Evolutionary conservation across 257 asterid species (phyloP), one percentile per base, ranked within the genome.

Genomic region (Jacaranda mimosifolia): DNA sequence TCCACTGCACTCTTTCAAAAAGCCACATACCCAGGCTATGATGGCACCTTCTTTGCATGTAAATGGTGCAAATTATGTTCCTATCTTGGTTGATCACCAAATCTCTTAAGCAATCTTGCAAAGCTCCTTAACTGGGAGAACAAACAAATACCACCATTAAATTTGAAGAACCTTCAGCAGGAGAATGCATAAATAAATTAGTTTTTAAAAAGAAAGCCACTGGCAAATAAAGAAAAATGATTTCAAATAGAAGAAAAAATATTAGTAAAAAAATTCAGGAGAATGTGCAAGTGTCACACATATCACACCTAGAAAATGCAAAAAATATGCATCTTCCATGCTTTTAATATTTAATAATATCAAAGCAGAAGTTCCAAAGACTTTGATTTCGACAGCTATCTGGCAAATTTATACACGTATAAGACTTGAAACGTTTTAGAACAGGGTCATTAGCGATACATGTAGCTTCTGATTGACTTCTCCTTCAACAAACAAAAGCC

Each of bases 91-190:
- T 59, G 64, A 56, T 78, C 80, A 66, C 65, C 71, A 59, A 57
- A 42, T 66, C 74, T 72, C 81, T 76, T 55, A n/a, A 55, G 62
- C 62, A 55, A 55, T 77, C 79, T 60, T 51, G 73, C 19, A 38
- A 80, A 53, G 77, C 79, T 80, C 75, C 72, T 62, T 70, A 68
- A 38, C 77, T 65, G 79, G 67, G 70, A 60, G 60, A 78, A 77
- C 45, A 64, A 11, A 39, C 55, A 46, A 64, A 74, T 51, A 53
- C 32, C 6, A 56, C 70, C 53, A 49, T 18, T 51, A 69, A 42
- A 73, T 63, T 35, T 67, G 70, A 46, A 18, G 39, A 48, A 66
- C 15, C 13, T 56, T 42, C 73, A 79, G n/a, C 42, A 38, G 72
- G 38, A 72, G 72, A 75, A 57, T 59, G 72, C 58, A 70, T 18